Base-by-base conservation (phyloP, 306 rosid genomes). In the Cucumis cinereus region DNA sequence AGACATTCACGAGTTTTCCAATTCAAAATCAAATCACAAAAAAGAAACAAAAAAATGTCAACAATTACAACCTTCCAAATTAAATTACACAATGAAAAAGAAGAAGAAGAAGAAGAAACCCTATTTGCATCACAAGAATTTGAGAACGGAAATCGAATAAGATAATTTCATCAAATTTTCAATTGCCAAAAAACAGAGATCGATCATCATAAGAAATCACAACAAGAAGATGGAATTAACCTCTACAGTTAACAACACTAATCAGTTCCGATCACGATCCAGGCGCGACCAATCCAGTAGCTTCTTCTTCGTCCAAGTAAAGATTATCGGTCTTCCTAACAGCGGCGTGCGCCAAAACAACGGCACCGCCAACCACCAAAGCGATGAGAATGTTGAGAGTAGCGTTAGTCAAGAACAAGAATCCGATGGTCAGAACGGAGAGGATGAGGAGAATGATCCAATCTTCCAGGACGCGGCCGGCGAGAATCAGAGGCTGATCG, bases 351-450 rank as follows among this genome's bases (percentile, higher is more conserved):
- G 19, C 79, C 57, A 80, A 61, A 59, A 87, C 79, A 13, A 78
- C 17, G 70, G 26, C 86, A 36, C 38, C 82, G 49, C 81, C 88
- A 6, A 90, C 23, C 26, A 80, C 53, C 63, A 90, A 58, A 54
- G 97, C 87, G 24, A 75, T 82, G 30, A 88, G 11, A 12, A 93
- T 84, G 26, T 93, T 88, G 16, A 70, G 35, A 30, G 96, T 88
- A 11, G 91, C 97, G 49, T 81, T 67, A 0, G 98, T 91, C 66
- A 91, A 75, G 28, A 93, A 79, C 87, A 93, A 68, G n/a, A 88
- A 36, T 12, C 77, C 89, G 36, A 91, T 41, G 22, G 98, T 93
- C 55, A 91, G 54, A 16, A 93, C 54, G 4, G 81, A 41, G 78
- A 93, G 81, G 47, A 85, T 58, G 57, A 83, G 14, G 8, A 91